These are phyloP conservation scores for Gracilaria domingensis DNA, from an alignment of 23 red algal species.

Conservation along the genomic window DNA sequence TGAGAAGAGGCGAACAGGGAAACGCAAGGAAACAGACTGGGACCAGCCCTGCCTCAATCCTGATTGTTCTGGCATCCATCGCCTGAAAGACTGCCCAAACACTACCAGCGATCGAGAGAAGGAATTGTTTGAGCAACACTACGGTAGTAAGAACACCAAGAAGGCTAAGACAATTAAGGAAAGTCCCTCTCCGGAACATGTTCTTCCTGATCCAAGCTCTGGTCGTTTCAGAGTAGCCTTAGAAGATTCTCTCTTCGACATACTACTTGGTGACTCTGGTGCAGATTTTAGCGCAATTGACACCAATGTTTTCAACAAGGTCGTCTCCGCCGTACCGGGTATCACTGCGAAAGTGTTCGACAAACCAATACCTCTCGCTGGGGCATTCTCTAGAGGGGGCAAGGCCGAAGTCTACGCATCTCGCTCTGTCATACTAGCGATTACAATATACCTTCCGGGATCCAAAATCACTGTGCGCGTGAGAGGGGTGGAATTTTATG, in stretches of 20 bases:
- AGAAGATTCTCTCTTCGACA: constrained; percentile 17
- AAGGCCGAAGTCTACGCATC: neutral
- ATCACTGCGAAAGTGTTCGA: neutral
- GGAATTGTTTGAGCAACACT: neutral
- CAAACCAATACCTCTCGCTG: constrained; percentile 5
- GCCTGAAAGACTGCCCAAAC: too few species aligned
- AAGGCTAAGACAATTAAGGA: neutral
- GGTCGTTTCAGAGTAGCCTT: constrained; percentile 28
- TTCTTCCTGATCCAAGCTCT: neutral
- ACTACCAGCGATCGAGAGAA: too few species aligned
- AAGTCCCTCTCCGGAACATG: neutral
- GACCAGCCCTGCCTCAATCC: too few species aligned
- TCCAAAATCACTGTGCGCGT: constrained; percentile 29
- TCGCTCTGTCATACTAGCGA: neutral
- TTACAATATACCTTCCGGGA: constrained; percentile 13
- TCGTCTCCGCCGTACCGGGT: neutral
- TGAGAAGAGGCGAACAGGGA: too few species aligned
- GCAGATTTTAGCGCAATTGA: constrained; percentile 29
- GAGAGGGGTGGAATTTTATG: too few species aligned
- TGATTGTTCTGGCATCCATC: too few species aligned
- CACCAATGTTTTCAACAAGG: constrained; percentile 1
- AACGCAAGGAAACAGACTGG: neutral
- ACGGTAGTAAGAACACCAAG: neutral
- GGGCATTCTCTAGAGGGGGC: neutral
- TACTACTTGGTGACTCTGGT: constrained; percentile 4